A percentile compares a stretch with the other conserved stretches of the same genome.
Evolutionary conservation across 2,329 filamentous ascomycete species (phyloP).

Genomic region (Elsinoe batatas): DNA sequence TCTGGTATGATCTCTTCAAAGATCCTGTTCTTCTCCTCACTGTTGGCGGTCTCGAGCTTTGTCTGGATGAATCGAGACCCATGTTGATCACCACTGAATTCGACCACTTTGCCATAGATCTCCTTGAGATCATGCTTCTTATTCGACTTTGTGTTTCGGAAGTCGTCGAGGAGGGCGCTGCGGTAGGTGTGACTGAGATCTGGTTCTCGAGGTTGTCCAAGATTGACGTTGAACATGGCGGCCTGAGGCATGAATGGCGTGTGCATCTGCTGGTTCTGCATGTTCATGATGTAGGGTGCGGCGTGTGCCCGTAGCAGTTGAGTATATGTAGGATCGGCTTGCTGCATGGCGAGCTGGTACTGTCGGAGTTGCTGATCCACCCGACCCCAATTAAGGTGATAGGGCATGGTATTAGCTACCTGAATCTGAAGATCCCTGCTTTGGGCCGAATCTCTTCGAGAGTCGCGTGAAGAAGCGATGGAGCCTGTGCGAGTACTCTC

Average conservation of each 20-base stretch:
- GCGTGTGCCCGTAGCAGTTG: conserved; percentile 29
- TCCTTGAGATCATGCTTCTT: conserved; percentile 77
- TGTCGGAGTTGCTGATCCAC: conserved; percentile 22
- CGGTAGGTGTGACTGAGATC: conserved; percentile 40
- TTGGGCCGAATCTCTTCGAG: conserved; percentile 9
- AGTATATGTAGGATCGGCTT: background rate
- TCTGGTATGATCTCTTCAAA: conserved; percentile 83
- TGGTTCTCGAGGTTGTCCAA: background rate
- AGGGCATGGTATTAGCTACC: conserved; percentile 19
- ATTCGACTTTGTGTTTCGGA: conserved; percentile 64
- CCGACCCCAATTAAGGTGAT: conserved; percentile 29
- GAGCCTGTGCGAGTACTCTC: background rate
- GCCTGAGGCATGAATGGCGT: conserved; percentile 25
- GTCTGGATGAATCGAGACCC: conserved; percentile 92
- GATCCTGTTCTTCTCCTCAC: conserved; percentile 85
- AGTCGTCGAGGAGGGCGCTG: conserved; percentile 69
- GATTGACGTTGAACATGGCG: conserved; percentile 5
- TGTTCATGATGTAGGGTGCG: conserved; percentile 22
- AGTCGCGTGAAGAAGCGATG: conserved; percentile 5
- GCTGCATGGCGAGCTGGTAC: conserved; percentile 7
- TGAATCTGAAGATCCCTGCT: conserved; percentile 32
- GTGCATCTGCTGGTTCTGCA: conserved; percentile 28
- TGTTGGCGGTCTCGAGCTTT: conserved; percentile 85
- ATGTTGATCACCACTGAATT: conserved; percentile 92
- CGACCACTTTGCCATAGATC: conserved; percentile 77